Evolutionary conservation across 2,329 filamentous ascomycete species (phyloP).

Genomic region (Amesomyces nigricolor): DNA sequence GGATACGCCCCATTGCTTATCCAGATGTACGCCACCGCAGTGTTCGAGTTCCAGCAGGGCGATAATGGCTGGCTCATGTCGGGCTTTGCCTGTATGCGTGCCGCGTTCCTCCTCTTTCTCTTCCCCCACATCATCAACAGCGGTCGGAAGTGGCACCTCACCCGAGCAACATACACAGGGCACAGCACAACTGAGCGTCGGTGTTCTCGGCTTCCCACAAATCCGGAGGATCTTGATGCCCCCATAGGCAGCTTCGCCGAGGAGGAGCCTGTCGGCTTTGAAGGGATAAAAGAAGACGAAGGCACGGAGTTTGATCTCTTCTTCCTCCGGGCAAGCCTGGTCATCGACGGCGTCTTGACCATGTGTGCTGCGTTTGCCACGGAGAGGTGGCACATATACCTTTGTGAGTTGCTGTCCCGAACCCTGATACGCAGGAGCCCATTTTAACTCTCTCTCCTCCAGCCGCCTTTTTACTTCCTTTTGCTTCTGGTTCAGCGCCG

Average conservation of each 20-base stretch:
- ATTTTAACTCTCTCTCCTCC: background rate
- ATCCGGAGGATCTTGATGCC: constrained; percentile 39
- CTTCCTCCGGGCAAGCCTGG: constrained; percentile 60
- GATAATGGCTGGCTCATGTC: constrained; percentile 55
- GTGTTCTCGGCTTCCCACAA: constrained; percentile 29
- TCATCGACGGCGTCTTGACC: constrained; percentile 60
- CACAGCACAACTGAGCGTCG: background rate
- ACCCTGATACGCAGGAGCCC: no score
- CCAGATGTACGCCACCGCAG: constrained; percentile 53
- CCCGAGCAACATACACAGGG: constrained; percentile 1
- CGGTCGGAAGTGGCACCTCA: constrained; percentile 29
- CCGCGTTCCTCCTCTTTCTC: constrained; percentile 49
- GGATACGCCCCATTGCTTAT: constrained; percentile 60
- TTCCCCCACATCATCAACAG: constrained; percentile 47
- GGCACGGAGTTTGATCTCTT: constrained; percentile 59
- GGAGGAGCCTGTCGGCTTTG: constrained; percentile 38
- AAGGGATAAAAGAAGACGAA: constrained; percentile 37
- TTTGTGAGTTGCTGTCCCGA: constrained; percentile 37
- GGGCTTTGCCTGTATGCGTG: constrained; percentile 49
- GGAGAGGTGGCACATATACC: constrained; percentile 61
- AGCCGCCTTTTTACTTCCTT: constrained; percentile 59
- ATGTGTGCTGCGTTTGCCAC: constrained; percentile 57
- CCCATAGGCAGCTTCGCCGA: constrained; percentile 38
- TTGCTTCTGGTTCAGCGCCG: constrained; percentile 63
- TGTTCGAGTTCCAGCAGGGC: constrained; percentile 49